Evolutionary conservation across 352 stramenopile species (phyloP).

Genomic region (Phytophthora cryptogea): DNA sequence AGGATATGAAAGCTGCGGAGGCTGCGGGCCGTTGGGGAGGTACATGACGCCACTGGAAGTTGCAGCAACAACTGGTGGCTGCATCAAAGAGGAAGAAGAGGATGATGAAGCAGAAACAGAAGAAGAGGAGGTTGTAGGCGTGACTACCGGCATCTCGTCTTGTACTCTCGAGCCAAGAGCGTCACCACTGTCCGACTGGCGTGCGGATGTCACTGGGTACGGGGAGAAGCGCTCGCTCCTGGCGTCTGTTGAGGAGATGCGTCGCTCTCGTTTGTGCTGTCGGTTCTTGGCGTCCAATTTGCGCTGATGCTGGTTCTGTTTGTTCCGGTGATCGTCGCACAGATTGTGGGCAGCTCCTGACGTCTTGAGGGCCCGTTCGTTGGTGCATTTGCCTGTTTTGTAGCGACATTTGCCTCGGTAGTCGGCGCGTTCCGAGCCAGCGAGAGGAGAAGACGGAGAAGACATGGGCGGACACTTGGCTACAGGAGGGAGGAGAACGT

Average conservation of each 20-base stretch:
- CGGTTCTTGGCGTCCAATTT: constrained; percentile 88
- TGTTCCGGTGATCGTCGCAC: constrained; percentile 81
- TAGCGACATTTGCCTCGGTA: constrained; percentile 85
- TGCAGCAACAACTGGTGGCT: constrained; percentile 9
- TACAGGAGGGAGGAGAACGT: constrained; percentile 3
- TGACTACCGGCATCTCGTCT: no score
- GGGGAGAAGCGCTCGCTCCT: constrained; percentile 28
- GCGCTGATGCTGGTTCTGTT: constrained; percentile 88
- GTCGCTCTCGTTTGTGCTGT: constrained; percentile 65
- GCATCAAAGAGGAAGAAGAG: neutral
- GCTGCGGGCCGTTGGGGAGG: constrained; percentile 53
- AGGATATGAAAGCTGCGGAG: constrained; percentile 55
- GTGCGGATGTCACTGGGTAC: constrained; percentile 24
- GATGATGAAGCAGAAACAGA: no score
- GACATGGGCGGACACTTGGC: neutral
- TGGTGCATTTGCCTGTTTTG: constrained; percentile 87
- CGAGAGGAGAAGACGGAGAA: constrained; percentile 8
- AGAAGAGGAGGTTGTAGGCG: no score
- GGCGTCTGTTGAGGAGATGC: constrained; percentile 1
- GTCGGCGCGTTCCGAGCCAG: constrained; percentile 35
- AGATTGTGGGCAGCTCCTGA: constrained; percentile 83
- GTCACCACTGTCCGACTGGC: neutral
- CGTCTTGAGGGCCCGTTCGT: constrained; percentile 87
- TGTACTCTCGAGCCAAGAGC: no score
- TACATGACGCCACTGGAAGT: constrained; percentile 38